These are phyloP conservation scores for Achaetomium macrosporum DNA, from an alignment of 2,329 filamentous ascomycete genomes.

Conservation along the genomic window DNA sequence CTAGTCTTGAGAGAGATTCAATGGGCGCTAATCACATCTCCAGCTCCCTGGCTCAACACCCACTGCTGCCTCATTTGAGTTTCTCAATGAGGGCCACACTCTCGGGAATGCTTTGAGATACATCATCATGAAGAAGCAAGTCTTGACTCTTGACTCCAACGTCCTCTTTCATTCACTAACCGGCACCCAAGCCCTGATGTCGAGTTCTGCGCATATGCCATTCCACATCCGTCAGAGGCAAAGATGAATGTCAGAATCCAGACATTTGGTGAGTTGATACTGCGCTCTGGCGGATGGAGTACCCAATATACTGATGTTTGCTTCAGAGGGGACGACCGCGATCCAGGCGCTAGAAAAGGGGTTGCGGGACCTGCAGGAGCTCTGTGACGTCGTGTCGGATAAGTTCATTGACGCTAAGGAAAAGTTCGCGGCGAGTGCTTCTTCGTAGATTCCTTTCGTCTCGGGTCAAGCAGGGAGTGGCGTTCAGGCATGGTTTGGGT, in stretches of 20 bases:
- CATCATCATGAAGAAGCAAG: conserved; percentile 98
- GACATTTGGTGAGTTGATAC: conserved; percentile 69
- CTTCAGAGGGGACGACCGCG: conserved; percentile 67
- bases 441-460: conserved; percentile 6
- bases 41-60: conserved; percentile 81
- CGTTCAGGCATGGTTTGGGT: conserved; percentile 21
- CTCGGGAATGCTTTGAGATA: conserved; percentile 90
- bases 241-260: conserved; percentile 98
- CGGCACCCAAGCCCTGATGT: conserved; percentile 71
- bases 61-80: conserved; percentile 90
- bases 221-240: conserved; percentile 89
- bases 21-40: conserved; percentile 14
- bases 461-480: conserved; percentile 13
- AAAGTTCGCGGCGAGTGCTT: conserved; percentile 40
- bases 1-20: too few relatives aligned
- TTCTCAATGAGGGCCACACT: conserved; percentile 89
- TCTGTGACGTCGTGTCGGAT: conserved; percentile 90
- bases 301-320: background rate
- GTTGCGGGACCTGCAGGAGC: conserved; percentile 76
- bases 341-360: conserved; percentile 87
- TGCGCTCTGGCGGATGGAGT: conserved; percentile 2
- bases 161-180: background rate
- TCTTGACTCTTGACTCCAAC: background rate
- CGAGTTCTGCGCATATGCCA: conserved; percentile 97
- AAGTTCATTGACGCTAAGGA: conserved; percentile 71